Percentiles rank a stretch among this genome's conserved stretches.
phyloP scores from a whole-genome alignment of 352 stramenopile genomes.

The Globisporangium yorkense region DNA sequence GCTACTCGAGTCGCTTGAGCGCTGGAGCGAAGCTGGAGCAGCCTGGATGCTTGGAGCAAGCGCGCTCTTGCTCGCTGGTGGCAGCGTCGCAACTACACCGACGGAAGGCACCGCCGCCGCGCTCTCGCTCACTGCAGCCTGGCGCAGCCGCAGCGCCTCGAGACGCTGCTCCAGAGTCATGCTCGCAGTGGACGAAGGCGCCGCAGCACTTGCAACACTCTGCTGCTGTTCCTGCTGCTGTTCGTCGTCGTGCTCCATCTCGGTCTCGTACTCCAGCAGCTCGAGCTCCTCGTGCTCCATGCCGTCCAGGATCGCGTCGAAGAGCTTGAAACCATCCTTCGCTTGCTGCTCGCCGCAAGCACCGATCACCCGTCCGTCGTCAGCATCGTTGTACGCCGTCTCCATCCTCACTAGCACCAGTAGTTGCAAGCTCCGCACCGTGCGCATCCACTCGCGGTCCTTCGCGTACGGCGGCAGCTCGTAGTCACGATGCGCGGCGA shows the following conservation, averaged over 20 bases:
- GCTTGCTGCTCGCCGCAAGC: conserved; percentile 40
- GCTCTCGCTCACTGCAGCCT: conserved; percentile 14
- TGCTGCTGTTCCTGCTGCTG: conserved; percentile 6
- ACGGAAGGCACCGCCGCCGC: not conserved
- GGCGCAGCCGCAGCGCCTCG: conserved; percentile 35
- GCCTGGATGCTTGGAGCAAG: not conserved
- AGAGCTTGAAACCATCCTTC: conserved; percentile 47
- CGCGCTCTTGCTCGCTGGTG: not conserved
- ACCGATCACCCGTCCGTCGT: not conserved
- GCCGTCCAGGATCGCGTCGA: conserved; percentile 73
- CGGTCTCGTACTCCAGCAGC: conserved; percentile 48
- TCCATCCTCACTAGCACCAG: not conserved
- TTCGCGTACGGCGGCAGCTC: conserved; percentile 42
- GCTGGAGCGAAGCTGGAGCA: not conserved
- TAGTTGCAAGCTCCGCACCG: conserved; percentile 21
- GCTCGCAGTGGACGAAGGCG: conserved; percentile 1
- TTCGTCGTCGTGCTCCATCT: conserved; percentile 21
- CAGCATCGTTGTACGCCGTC: too few species aligned
- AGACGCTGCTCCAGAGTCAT: conserved; percentile 46
- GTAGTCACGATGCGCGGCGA: conserved; percentile 59
- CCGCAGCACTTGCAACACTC: not conserved
- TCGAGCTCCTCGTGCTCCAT: conserved; percentile 68
- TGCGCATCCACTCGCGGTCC: conserved; percentile 59
- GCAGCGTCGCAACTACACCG: not conserved
- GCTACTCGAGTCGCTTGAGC: not conserved